Evolutionary conservation across 345 rosid genomes (phyloP).

Genomic region (Ricinus communis): DNA sequence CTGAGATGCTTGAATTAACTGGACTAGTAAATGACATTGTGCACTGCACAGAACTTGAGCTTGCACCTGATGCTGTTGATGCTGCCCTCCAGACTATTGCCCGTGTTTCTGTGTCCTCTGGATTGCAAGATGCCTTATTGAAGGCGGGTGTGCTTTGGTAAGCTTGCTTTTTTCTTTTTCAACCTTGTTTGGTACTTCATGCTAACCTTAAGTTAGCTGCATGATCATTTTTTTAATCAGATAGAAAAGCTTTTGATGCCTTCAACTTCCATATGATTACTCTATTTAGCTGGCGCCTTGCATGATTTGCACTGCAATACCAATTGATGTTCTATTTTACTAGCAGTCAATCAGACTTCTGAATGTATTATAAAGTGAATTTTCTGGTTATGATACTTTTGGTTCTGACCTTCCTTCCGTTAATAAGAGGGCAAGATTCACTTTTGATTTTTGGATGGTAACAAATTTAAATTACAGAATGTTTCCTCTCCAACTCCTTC

Average conservation of each 20-base stretch:
- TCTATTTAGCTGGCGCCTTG: background rate
- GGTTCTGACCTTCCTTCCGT: background rate
- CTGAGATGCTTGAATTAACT: conserved; percentile 66
- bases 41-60: conserved; percentile 93
- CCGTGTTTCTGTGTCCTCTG: conserved; percentile 71
- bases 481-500: background rate
- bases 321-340: background rate
- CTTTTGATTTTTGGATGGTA: too few species aligned
- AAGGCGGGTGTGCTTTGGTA: conserved; percentile 96
- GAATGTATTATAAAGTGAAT: background rate
- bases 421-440: background rate
- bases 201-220: background rate
- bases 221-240: background rate
- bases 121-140: conserved; percentile 78
- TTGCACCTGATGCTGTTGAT: conserved; percentile 87
- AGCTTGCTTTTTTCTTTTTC: conserved; percentile 17
- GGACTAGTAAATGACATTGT: conserved; percentile 86
- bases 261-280: background rate
- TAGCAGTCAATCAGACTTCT: background rate
- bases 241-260: background rate
- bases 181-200: background rate
- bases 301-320: background rate
- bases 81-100: conserved; percentile 90
- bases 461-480: background rate
- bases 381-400: background rate